A percentile compares a stretch with the other conserved stretches of the same genome.
These are phyloP conservation scores for Camelina hispida DNA, from an alignment of 345 rosid species.

Conservation along the genomic window DNA sequence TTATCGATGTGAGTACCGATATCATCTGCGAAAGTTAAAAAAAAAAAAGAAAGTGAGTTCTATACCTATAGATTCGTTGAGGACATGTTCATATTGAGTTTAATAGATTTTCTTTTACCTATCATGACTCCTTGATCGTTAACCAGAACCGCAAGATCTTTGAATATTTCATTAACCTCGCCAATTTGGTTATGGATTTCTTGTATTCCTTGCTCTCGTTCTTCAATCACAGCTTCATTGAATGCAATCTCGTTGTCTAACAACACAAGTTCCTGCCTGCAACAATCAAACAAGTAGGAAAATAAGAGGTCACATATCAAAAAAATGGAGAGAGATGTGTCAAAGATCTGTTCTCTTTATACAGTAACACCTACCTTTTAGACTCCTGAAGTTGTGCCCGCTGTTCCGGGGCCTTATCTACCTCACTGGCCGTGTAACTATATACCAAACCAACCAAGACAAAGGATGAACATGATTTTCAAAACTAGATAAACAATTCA, in stretches of 20 bases:
- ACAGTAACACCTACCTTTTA: conserved; percentile 14
- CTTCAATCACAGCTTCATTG: conserved; percentile 93
- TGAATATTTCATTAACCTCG: conserved; percentile 93
- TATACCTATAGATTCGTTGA: neutral
- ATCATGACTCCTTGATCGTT: conserved; percentile 95
- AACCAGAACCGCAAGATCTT: conserved; percentile 94
- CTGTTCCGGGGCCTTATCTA: conserved; percentile 36
- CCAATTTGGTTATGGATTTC: conserved; percentile 93
- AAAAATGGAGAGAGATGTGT: neutral
- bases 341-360: too few relatives aligned
- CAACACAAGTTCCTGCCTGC: conserved; percentile 85
- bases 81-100: conserved; percentile 2
- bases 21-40: conserved; percentile 62
- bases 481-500: neutral
- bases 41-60: neutral
- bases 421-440: conserved; percentile 44
- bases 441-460: conserved; percentile 41
- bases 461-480: neutral
- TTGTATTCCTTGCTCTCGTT: conserved; percentile 93
- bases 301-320: neutral
- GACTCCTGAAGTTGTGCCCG: conserved; percentile 47
- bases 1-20: conserved; percentile 79
- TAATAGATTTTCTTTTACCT: conserved; percentile 47
- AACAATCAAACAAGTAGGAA: conserved; percentile 17
- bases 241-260: conserved; percentile 92